phyloP scores from a whole-genome alignment of 2,329 filamentous ascomycete genomes.

The Aureobasidium sp. region DNA sequence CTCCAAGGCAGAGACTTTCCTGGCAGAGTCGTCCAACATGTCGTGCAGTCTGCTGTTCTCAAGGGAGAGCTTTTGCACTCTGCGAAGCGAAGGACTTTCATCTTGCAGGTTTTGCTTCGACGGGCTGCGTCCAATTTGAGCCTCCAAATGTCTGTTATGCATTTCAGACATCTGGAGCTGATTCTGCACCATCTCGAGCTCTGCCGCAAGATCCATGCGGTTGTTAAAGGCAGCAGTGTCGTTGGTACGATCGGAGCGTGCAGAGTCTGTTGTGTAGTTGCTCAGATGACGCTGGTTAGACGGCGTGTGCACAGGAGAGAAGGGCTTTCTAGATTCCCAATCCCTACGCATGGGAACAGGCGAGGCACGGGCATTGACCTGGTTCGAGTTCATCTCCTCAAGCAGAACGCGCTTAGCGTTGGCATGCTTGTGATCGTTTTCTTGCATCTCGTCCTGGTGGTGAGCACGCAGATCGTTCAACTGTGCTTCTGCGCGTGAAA shows the following conservation, averaged over 20 bases:
- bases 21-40: slow-evolving; percentile 87
- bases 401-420: slow-evolving; percentile 66
- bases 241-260: slow-evolving; percentile 74
- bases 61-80: slow-evolving; percentile 85
- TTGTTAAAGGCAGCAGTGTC: slow-evolving; percentile 81
- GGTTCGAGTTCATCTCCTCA: slow-evolving; percentile 82
- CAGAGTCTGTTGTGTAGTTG: slow-evolving; percentile 66
- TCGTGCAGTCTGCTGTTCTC: slow-evolving; percentile 89
- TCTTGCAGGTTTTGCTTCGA: slow-evolving; percentile 57
- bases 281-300: slow-evolving; percentile 60
- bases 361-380: slow-evolving; percentile 64
- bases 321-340: slow-evolving; percentile 56
- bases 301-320: slow-evolving; percentile 68
- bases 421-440: slow-evolving; percentile 54
- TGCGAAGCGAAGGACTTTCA: slow-evolving; percentile 69
- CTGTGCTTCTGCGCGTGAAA: slow-evolving; percentile 75
- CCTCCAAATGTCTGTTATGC: slow-evolving; percentile 89
- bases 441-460: slow-evolving; percentile 63
- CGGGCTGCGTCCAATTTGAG: slow-evolving; percentile 69
- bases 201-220: slow-evolving; percentile 82
- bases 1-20: slow-evolving; percentile 85
- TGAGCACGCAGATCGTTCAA: slow-evolving; percentile 69
- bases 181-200: slow-evolving; percentile 88
- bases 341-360: slow-evolving; percentile 62
- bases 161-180: slow-evolving; percentile 90